Conservation (phyloP, 2,329 filamentous ascomycete species). For the Aspergillus ibericus region DNA sequence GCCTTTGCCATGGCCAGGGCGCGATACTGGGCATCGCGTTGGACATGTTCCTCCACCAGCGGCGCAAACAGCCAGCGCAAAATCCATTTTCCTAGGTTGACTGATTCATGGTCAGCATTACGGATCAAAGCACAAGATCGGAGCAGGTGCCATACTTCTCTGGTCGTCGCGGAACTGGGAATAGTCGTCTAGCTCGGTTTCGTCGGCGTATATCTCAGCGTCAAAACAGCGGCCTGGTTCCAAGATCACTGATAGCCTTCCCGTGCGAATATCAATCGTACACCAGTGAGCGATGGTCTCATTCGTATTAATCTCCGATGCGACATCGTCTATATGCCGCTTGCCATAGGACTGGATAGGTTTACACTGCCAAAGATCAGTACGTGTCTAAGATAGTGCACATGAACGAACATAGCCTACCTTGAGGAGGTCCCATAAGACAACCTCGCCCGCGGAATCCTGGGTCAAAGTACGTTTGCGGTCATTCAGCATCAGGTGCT, state of each 20-base stretch:
- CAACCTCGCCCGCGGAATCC: conserved; percentile 91
- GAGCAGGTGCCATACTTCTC: conserved; percentile 63
- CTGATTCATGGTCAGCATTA: conserved; percentile 45
- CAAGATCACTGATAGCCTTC: conserved; percentile 83
- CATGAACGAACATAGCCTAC: conserved; percentile 47
- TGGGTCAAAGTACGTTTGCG: conserved; percentile 83
- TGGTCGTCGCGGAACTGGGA: conserved; percentile 88
- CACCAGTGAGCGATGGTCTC: conserved; percentile 96
- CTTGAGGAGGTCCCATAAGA: conserved; percentile 90
- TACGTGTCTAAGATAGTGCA: not conserved
- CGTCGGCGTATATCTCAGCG: conserved; percentile 94
- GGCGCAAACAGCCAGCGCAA: conserved; percentile 87
- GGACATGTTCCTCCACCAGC: conserved; percentile 86
- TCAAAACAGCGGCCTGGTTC: conserved; percentile 97
- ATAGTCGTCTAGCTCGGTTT: conserved; percentile 71
- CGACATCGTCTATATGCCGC: conserved; percentile 87
- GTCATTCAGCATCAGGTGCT: conserved; percentile 89
- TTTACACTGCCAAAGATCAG: conserved; percentile 64
- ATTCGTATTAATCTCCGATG: conserved; percentile 78
- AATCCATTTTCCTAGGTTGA: conserved; percentile 97
- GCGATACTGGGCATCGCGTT: conserved; percentile 74
- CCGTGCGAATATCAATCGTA: conserved; percentile 88
- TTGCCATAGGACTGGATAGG: conserved; percentile 93
- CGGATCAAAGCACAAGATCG: not conserved
- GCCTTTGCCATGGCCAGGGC: conserved; percentile 64